Base-by-base conservation (phyloP, 192 early-diverging fungal genomes). In the Phycomyces nitens region DNA sequence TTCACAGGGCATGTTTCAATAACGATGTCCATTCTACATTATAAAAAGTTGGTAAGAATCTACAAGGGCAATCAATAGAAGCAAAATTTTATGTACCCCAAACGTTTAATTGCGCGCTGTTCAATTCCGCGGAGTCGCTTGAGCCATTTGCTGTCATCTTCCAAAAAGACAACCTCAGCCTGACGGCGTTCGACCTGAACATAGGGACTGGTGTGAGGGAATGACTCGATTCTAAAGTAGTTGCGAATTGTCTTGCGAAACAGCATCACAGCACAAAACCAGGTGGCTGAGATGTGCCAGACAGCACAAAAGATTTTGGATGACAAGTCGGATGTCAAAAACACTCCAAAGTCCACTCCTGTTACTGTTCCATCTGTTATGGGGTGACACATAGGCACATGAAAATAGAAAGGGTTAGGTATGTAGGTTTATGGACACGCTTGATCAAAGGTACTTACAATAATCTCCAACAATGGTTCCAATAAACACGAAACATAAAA, bases 261-360 rank as follows among this genome's bases (percentile, higher is more conserved):
- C 0, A 77, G 60, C 54, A 84, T 75, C 39, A 91, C 52, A 8
- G 70, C 64, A 8, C 83, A 62, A 58, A 91, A 82, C 91, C 90
- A 92, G n/a, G 86, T 60, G 14, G 73, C 82, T 5, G 81, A 68
- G 39, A 91, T 43, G 59, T 91, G 87, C 92, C 92, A 93, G 15
- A 89, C 77, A 53, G 87, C 72, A 58, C 87, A 84, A 70, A 91
- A 87, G 29, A 86, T 82, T 14, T 78, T 70, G 21, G 82, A 84
- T 9, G 84, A 82, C 34, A 84, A 73, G 62, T 82, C 77, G 14
- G 83, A 81, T 68, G 81, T 80, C 42, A 82, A 81, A 62, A 93
- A 86, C 15, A 89, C 73, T 22, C 75, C 77, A 53, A 76, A 84
- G 3, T 66, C 71, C n/a, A 77, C 66, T 4, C 82, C 78, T 38